A percentile compares a stretch with the other conserved stretches of the same genome.
phyloP scores from a whole-genome alignment of 2,329 filamentous ascomycete species.

The Emmonsiellopsis sp. region DNA sequence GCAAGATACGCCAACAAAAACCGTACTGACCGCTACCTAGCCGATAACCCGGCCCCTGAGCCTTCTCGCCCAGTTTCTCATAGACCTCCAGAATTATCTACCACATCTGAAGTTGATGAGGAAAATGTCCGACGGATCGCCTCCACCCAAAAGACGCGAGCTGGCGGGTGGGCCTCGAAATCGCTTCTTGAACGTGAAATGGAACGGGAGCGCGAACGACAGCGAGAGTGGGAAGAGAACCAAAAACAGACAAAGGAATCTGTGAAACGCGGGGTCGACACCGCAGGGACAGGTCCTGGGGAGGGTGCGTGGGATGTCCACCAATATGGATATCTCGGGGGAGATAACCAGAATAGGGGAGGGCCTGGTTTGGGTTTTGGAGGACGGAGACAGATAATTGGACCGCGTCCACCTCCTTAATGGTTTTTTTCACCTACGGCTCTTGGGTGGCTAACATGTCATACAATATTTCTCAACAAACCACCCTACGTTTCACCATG shows the following conservation, averaged over 20 bases:
- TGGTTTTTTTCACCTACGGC: neutral
- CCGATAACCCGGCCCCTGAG: conserved; percentile 43
- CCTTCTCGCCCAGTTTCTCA: conserved; percentile 28
- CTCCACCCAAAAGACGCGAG: conserved; percentile 49
- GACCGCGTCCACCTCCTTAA: conserved; percentile 44
- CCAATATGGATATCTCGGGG: conserved; percentile 55
- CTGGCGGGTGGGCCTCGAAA: conserved; percentile 52
- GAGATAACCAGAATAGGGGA: conserved; percentile 50
- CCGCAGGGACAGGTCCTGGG: conserved; percentile 39
- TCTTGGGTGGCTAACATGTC: neutral
- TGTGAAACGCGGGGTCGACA: conserved; percentile 34
- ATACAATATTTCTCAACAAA: neutral
- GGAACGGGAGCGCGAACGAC: conserved; percentile 56
- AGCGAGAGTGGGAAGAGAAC: conserved; percentile 55
- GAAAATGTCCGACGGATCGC: conserved; percentile 47
- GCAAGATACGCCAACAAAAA: conserved; percentile 28
- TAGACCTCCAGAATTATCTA: conserved; percentile 37
- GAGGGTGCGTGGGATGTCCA: conserved; percentile 51
- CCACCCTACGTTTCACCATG: neutral
- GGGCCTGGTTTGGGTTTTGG: conserved; percentile 44
- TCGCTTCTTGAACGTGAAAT: conserved; percentile 57
- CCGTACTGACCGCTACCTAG: conserved; percentile 47
- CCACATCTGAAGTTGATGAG: conserved; percentile 46
- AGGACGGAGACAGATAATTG: conserved; percentile 52
- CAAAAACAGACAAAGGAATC: conserved; percentile 44